These are phyloP conservation scores for Euphrasia confusa DNA, from an alignment of 257 asterid genomes.

Conservation along the genomic window DNA sequence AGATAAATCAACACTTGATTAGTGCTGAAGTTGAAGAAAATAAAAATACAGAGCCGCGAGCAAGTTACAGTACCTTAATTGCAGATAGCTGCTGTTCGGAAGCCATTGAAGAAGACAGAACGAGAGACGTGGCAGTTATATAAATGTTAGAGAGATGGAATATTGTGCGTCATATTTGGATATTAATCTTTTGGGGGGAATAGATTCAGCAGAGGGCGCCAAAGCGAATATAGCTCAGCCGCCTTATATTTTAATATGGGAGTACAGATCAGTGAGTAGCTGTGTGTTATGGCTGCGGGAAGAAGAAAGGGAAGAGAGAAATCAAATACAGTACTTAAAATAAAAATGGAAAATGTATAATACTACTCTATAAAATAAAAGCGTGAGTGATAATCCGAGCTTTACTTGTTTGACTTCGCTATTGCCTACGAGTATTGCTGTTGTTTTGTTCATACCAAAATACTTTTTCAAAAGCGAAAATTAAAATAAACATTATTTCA, in stretches of 20 bases:
- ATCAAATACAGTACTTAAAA: not conserved
- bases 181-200: conserved; percentile 23
- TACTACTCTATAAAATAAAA: not conserved
- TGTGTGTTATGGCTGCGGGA: conserved; percentile 25
- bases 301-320: not conserved
- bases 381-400: not conserved
- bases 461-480: no score
- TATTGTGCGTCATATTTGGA: conserved; percentile 8
- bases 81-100: conserved; percentile 53
- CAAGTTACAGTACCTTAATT: conserved; percentile 47
- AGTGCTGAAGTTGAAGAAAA: conserved; percentile 1
- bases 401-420: not conserved
- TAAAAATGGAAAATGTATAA: not conserved
- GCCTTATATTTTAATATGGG: conserved; percentile 14
- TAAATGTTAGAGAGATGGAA: conserved; percentile 2
- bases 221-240: conserved; percentile 28
- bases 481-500: no score
- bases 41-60: not conserved
- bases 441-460: not conserved
- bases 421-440: not conserved
- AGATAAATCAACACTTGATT: conserved; percentile 17
- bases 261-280: conserved; percentile 9
- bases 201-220: conserved; percentile 49
- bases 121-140: conserved; percentile 23
- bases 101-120: conserved; percentile 41